phyloP scores from a whole-genome alignment of 331 rosid species.

The Pyrus hybrid region DNA sequence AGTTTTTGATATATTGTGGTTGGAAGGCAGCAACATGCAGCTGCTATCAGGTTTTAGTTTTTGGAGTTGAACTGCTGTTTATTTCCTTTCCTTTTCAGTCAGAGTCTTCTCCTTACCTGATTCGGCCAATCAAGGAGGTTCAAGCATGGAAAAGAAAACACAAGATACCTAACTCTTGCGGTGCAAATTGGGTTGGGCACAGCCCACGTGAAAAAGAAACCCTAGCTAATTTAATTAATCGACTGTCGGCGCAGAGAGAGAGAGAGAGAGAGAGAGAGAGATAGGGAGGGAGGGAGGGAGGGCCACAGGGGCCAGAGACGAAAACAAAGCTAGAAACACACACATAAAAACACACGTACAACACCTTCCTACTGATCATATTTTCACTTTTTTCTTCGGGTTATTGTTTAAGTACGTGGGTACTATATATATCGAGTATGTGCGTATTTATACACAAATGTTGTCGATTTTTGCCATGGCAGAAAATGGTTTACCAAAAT shows the following conservation, averaged over 20 bases:
- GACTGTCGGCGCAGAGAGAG: background rate
- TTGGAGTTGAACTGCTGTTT: background rate
- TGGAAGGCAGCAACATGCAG: background rate
- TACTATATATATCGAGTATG: too few species aligned
- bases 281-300: background rate
- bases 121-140: slow-evolving; percentile 12
- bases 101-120: background rate
- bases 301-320: background rate
- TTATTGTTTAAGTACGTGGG: background rate
- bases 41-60: background rate
- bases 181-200: slow-evolving; percentile 2
- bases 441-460: too few species aligned
- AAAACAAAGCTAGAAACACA: background rate
- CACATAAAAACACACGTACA: background rate
- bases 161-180: background rate
- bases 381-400: background rate
- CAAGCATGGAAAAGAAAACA: background rate
- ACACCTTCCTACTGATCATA: background rate
- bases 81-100: background rate
- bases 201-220: slow-evolving; percentile 1
- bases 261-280: too few species aligned
- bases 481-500: background rate
- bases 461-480: background rate
- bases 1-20: background rate
- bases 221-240: background rate